Conservation (phyloP, 352 stramenopile genomes). For the Globisporangium okanoganense region DNA sequence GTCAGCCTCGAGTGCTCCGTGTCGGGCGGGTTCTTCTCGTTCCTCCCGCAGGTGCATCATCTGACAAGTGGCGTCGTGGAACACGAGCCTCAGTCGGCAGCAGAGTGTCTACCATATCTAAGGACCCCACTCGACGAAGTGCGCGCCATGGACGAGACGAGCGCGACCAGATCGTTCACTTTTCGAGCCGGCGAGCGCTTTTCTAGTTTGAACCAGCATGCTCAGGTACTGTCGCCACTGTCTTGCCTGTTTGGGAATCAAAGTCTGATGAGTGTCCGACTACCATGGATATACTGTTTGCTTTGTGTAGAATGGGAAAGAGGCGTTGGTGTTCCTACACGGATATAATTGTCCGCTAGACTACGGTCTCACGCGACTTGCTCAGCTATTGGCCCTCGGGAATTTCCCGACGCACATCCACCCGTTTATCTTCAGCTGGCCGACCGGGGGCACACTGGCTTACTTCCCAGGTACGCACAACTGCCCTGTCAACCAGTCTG, state of each 20-base stretch:
- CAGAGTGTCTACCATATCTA: conserved; percentile 6
- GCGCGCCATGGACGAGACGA: conserved; percentile 9
- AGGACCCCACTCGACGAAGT: conserved; percentile 8
- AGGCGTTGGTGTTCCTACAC: conserved; percentile 62
- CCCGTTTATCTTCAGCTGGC: conserved; percentile 75
- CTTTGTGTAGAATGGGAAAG: conserved; percentile 20
- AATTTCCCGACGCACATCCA: conserved; percentile 68
- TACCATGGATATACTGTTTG: not conserved
- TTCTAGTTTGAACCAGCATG: not conserved
- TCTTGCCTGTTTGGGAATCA: not conserved
- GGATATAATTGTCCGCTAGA: conserved; percentile 72
- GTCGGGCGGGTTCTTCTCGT: conserved; percentile 34
- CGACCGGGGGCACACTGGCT: conserved; percentile 48
- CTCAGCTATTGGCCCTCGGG: conserved; percentile 54
- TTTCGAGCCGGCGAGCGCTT: not conserved
- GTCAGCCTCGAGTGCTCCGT: conserved; percentile 36
- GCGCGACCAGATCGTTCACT: conserved; percentile 8
- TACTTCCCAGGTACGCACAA: conserved; percentile 43
- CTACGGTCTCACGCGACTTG: conserved; percentile 55
- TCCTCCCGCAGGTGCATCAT: conserved; percentile 30
- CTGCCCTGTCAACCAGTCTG: not conserved
- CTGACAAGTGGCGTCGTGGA: conserved; percentile 6
- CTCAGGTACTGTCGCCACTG: not conserved
- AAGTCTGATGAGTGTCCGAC: not conserved
- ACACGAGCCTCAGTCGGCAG: conserved; percentile 4